phyloP scores from a whole-genome alignment of 768 basidiomycete genomes.

The Scleroderma citrinum region DNA sequence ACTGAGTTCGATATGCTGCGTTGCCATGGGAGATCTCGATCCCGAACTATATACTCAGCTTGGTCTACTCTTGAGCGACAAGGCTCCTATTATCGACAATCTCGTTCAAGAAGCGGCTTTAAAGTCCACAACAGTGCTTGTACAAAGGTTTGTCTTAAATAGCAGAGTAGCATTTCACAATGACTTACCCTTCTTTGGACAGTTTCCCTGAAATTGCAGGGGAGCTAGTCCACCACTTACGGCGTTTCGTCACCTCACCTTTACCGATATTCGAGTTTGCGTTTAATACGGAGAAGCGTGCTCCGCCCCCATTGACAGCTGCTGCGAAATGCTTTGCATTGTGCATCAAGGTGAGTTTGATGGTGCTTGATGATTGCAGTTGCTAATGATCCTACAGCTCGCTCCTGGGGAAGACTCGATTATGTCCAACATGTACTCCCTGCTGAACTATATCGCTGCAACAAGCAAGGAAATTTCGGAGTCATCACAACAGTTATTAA shows the following conservation, averaged over 20 bases:
- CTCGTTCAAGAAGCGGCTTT: slow-evolving; percentile 87
- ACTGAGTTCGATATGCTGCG: slow-evolving; percentile 77
- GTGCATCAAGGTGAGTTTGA: slow-evolving; percentile 64
- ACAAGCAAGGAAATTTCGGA: slow-evolving; percentile 74
- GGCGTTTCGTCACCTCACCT: slow-evolving; percentile 85
- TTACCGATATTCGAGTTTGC: slow-evolving; percentile 84
- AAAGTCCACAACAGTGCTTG: slow-evolving; percentile 77
- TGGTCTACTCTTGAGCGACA: slow-evolving; percentile 69
- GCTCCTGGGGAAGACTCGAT: slow-evolving; percentile 83
- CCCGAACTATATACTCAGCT: slow-evolving; percentile 63
- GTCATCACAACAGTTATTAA: slow-evolving; percentile 36
- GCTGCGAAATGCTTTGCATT: slow-evolving; percentile 88
- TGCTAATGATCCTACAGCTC: slow-evolving; percentile 39
- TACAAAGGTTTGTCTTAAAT: slow-evolving; percentile 56
- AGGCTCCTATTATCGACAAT: slow-evolving; percentile 76
- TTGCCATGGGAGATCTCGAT: slow-evolving; percentile 65
- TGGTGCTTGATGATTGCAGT: not conserved
- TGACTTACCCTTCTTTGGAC: not conserved
- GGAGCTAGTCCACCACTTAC: slow-evolving; percentile 69
- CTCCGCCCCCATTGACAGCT: slow-evolving; percentile 73
- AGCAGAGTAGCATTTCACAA: not conserved
- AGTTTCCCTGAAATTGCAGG: slow-evolving; percentile 81
- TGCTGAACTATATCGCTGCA: slow-evolving; percentile 86
- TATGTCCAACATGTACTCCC: slow-evolving; percentile 95
- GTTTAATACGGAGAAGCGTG: slow-evolving; percentile 65